Evolutionary conservation across 164 flowering plant species (phyloP).

Genomic region (Magnolia kwangsiensis): DNA sequence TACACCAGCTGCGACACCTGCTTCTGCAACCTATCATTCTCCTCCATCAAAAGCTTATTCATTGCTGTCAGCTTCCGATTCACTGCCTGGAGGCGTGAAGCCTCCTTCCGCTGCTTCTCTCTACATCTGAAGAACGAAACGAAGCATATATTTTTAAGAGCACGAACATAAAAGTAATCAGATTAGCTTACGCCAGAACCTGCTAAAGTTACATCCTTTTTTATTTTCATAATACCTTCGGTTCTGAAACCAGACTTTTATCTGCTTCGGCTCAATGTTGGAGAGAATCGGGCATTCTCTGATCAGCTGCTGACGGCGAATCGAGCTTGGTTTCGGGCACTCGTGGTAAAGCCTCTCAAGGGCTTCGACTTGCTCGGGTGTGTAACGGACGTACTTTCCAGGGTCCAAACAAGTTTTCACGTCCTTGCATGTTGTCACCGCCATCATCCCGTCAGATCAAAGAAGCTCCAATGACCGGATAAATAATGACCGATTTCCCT

Average conservation of each 20-base stretch:
- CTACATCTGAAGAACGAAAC: constrained; percentile 58
- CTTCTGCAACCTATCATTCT: constrained; percentile 93
- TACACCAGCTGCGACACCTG: constrained; percentile 91
- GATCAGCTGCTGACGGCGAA: constrained; percentile 91
- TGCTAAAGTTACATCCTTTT: not conserved
- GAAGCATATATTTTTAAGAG: not conserved
- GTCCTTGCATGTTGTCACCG: constrained; percentile 83
- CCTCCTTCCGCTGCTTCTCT: constrained; percentile 94
- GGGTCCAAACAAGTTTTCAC: constrained; percentile 63
- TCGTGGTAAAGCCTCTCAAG: constrained; percentile 93
- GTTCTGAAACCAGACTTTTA: constrained; percentile 99
- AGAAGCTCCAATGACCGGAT: not conserved
- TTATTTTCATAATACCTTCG: constrained; percentile 55
- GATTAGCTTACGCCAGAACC: not conserved
- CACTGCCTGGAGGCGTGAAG: constrained; percentile 82
- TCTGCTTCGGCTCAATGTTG: constrained; percentile 94
- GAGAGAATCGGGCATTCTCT: constrained; percentile 94
- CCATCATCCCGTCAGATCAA: constrained; percentile 25
- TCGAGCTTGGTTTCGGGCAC: constrained; percentile 93
- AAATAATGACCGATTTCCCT: not conserved
- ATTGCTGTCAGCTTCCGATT: constrained; percentile 87
- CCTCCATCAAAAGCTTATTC: constrained; percentile 96
- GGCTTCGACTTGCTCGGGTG: constrained; percentile 99
- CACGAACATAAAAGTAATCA: not conserved
- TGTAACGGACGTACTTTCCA: constrained; percentile 93